Percentiles rank a stretch among this genome's conserved stretches.
Conservation (phyloP, 1,139 yeast species). For the Saccharomyces hybrid region DNA sequence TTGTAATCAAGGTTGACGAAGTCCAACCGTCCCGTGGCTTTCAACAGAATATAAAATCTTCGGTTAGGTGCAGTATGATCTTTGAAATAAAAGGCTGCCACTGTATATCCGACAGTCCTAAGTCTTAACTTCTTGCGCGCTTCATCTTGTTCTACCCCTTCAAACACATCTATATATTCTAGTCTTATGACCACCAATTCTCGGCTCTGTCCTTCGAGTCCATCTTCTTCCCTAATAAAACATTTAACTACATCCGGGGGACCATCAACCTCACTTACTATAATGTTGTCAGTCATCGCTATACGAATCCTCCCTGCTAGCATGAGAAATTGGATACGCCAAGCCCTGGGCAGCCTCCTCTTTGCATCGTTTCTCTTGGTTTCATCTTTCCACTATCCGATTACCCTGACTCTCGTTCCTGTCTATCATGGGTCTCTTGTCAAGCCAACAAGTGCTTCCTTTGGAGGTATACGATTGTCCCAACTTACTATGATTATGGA, state of each 20-base stretch:
- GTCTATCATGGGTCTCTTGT: neutral
- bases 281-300: neutral
- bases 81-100: neutral
- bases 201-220: neutral
- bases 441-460: neutral
- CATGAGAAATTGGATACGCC: neutral
- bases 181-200: neutral
- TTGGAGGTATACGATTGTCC: neutral
- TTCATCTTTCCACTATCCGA: neutral
- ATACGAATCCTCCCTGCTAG: neutral
- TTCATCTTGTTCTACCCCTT: neutral
- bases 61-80: neutral
- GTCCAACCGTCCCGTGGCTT: neutral
- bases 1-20: neutral
- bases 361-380: neutral
- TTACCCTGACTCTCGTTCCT: slow-evolving; percentile 1
- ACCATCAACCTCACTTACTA: neutral
- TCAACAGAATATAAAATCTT: neutral
- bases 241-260: neutral
- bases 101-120: neutral
- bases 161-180: neutral
- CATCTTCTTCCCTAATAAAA: neutral
- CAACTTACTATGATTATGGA: neutral
- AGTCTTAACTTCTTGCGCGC: neutral
- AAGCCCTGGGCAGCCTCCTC: neutral